Evolutionary conservation across 768 basidiomycete species (phyloP).

Genomic region (Xerocomellus amylosporus): DNA sequence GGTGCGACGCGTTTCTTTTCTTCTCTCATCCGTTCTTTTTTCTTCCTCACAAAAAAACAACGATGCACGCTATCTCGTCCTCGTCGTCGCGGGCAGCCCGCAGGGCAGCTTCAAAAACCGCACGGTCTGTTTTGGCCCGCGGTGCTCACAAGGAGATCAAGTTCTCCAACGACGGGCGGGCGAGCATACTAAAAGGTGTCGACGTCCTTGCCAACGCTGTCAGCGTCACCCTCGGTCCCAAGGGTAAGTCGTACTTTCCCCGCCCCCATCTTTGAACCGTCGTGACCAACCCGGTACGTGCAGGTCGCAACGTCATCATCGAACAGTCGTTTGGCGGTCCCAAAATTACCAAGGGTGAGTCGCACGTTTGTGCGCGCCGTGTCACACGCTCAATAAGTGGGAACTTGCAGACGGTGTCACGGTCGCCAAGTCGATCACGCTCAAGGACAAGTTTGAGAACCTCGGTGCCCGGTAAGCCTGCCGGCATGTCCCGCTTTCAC

Average conservation of each 20-base stretch:
- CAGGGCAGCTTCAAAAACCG: slow-evolving; percentile 58
- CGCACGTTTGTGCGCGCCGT: neutral
- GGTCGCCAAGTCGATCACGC: slow-evolving; percentile 89
- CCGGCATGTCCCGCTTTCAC: neutral
- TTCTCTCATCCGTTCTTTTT: neutral
- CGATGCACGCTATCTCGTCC: slow-evolving; percentile 48
- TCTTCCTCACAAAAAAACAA: neutral
- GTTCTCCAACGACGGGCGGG: slow-evolving; percentile 94
- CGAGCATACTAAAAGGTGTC: slow-evolving; percentile 91
- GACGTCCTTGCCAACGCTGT: slow-evolving; percentile 97
- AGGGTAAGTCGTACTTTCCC: slow-evolving; percentile 44
- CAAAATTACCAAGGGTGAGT: slow-evolving; percentile 92
- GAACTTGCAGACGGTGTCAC: slow-evolving; percentile 84
- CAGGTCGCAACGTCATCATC: slow-evolving; percentile 97
- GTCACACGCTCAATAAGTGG: slow-evolving; percentile 1
- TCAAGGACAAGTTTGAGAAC: slow-evolving; percentile 99
- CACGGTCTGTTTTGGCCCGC: slow-evolving; percentile 53
- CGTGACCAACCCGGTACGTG: slow-evolving; percentile 14
- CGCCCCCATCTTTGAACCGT: no score
- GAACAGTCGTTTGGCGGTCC: slow-evolving; percentile 88
- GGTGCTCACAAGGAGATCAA: slow-evolving; percentile 95
- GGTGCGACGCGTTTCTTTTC: slow-evolving; percentile 16
- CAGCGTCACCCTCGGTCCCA: slow-evolving; percentile 93
- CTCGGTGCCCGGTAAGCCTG: slow-evolving; percentile 85
- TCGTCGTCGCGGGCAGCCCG: slow-evolving; percentile 67